These are phyloP conservation scores for Hyphopichia wangnamkhiaoensis DNA, from an alignment of 1,139 yeast genomes.

Conservation along the genomic window DNA sequence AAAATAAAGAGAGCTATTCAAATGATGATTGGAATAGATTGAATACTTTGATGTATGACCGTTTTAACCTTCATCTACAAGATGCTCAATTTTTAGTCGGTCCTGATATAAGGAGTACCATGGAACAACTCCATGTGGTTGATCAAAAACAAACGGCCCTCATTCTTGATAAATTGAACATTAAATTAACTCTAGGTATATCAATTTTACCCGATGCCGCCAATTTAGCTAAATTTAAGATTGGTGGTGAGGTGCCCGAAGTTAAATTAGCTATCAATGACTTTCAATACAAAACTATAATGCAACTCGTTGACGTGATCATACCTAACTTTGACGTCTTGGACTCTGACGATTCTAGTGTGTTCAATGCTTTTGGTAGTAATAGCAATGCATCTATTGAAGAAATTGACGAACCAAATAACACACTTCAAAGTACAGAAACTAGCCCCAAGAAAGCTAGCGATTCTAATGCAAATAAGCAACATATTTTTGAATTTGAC, in stretches of 20 bases:
- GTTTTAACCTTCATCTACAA: conserved; percentile 71
- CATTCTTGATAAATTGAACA: conserved; percentile 73
- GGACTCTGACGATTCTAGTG: conserved; percentile 32
- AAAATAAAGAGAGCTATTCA: conserved; percentile 65
- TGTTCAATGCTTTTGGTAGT: conserved; percentile 38
- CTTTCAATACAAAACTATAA: conserved; percentile 82
- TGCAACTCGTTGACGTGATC: conserved; percentile 71
- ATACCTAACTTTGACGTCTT: conserved; percentile 58
- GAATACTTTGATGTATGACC: conserved; percentile 85
- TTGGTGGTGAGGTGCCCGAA: conserved; percentile 80
- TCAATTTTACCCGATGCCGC: conserved; percentile 83
- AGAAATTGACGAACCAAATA: conserved; percentile 21
- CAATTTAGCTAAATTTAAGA: conserved; percentile 67
- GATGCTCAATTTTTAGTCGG: conserved; percentile 92
- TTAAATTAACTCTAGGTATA: conserved; percentile 72
- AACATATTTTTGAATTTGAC: conserved; percentile 68
- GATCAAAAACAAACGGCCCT: conserved; percentile 41
- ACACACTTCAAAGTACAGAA: conserved; percentile 4
- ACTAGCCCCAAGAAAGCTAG: conserved; percentile 4
- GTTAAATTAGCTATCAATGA: conserved; percentile 77
- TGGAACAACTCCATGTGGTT: conserved; percentile 60
- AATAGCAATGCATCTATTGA: conserved; percentile 20
- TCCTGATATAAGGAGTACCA: conserved; percentile 72
- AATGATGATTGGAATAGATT: conserved; percentile 71
- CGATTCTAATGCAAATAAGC: conserved; percentile 31